Base-by-base conservation (phyloP, 2,329 filamentous ascomycete species). In the Aspergillus aculeatinus region DNA sequence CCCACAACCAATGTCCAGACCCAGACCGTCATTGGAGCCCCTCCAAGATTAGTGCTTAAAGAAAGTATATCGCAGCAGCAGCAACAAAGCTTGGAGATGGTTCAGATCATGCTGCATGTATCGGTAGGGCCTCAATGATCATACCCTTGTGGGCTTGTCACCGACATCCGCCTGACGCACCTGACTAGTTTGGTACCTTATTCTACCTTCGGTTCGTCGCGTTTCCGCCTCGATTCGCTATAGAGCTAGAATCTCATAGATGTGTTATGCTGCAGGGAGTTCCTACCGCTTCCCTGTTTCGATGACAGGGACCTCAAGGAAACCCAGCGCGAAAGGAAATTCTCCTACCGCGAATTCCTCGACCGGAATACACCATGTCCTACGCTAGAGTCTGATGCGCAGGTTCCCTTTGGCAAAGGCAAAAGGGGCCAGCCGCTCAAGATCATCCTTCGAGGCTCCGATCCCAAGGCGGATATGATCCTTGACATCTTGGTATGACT, bases 51-150 rank as follows among this genome's bases (percentile, higher is more conserved):
- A 48, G 35, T 27, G n/a, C 29, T 59, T 9, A 50, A 62, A 39
- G 59, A 65, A 56, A 57, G 50, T 12, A 58, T 67, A 29, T 61
- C 60, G 2, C 60, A 74, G 12, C 75, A 69, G 51, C 77, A 79
- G 58, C 72, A 76, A 55, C 80, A 82, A 62, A 82, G 80, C 60
- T 70, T 77, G 44, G 79, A 80, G 57, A 67, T 82, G 47, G 74
- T 81, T 14, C 79, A 81, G 67, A 81, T 79, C 4, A 74, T 81
- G 65, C 66, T 83, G 10, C 80, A 81, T 64, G 74, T 78, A 48
- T 77, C 77, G 19, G 77, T 81, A 62, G 72, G 33, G 78, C 74
- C 39, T 44, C 16, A 44, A 19, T 44, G 14, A 16, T 16, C 33
- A 35, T 35, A 5, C 16, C 16, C 39, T 7, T 44, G 16, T 44